Evolutionary conservation across 805 yeast species (phyloP).

Genomic region (Candida dajiaensis): DNA sequence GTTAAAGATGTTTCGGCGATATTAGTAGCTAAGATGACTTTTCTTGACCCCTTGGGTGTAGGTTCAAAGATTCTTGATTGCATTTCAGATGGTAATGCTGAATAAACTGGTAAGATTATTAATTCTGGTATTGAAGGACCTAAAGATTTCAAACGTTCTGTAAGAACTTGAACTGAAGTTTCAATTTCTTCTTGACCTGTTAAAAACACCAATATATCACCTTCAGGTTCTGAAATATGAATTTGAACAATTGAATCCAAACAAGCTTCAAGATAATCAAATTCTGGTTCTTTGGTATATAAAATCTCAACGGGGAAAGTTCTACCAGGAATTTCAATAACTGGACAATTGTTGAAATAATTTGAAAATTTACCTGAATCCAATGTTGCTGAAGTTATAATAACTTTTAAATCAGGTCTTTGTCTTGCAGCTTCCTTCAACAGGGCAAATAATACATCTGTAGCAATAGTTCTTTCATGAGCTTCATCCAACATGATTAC

Average conservation of each 20-base stretch:
- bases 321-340: conserved; percentile 81
- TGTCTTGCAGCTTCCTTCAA: conserved; percentile 64
- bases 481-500: conserved; percentile 96
- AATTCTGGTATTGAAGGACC: conserved; percentile 62
- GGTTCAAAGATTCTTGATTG: conserved; percentile 88
- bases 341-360: conserved; percentile 78
- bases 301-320: conserved; percentile 84
- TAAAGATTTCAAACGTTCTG: conserved; percentile 58
- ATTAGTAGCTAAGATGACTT: conserved; percentile 90
- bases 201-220: conserved; percentile 84
- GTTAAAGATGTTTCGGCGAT: conserved; percentile 97
- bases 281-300: conserved; percentile 77
- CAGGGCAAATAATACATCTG: conserved; percentile 86
- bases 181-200: conserved; percentile 98
- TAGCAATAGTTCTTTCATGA: conserved; percentile 91
- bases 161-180: conserved; percentile 70
- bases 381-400: conserved; percentile 91
- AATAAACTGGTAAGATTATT: conserved; percentile 80
- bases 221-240: conserved; percentile 70
- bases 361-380: conserved; percentile 80
- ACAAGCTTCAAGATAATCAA: conserved; percentile 79
- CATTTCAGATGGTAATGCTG: conserved; percentile 85
- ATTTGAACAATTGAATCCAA: conserved; percentile 82
- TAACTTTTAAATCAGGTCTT: conserved; percentile 69
- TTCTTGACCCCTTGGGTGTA: conserved; percentile 75